Base-by-base conservation (phyloP, 371 early-diverging fungal species). In the Synchytrium microbalum region DNA sequence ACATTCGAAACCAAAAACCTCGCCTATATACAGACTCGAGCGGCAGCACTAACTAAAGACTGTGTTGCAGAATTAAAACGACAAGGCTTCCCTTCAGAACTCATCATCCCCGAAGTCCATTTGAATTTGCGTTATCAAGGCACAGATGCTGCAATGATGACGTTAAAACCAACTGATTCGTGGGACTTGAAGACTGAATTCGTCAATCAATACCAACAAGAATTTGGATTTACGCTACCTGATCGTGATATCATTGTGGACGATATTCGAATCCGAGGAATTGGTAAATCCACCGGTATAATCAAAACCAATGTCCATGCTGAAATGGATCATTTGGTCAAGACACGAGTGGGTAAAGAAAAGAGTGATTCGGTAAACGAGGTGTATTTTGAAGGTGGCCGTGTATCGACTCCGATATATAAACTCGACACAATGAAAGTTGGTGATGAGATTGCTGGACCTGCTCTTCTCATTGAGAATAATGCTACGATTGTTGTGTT, bases 81-180 rank as follows among this genome's bases (percentile, higher is more conserved):
- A 2, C 88, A 92, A 74, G 93, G 92, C 0, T 93, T 92, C 69
- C 61, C 66, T 0, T 72, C 74, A 1, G 30, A 29, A 14, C 75
- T 81, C 13, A 86, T 92, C 29, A 64, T 67, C 0, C 67, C 72
- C 14, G 84, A 92, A 63, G 72, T 86, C 16, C 95, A 87, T 70
- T 77, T 95, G 32, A 95, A 95, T 72, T 69, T 97, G 63, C 88
- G 96, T 24, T 97, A 93, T 72, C 84, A 92, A 24, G 95, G 96
- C 14, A 95, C 98, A 0, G 95, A 95, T 70, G 90, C 90, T n/a
- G 85, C 92, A 0, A 68, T 97, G 52, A 96, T 96, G 96, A 92
- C 92, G 0, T 76, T 86, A 14, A 80, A 90, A 67, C 85, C 89
- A 0, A 67, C 56, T 1, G 72, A 75, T n/a, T 71, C 72, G 28